Evolutionary conservation across 495 filamentous ascomycete species (phyloP).

Genomic region (Bryoglossum gracile): DNA sequence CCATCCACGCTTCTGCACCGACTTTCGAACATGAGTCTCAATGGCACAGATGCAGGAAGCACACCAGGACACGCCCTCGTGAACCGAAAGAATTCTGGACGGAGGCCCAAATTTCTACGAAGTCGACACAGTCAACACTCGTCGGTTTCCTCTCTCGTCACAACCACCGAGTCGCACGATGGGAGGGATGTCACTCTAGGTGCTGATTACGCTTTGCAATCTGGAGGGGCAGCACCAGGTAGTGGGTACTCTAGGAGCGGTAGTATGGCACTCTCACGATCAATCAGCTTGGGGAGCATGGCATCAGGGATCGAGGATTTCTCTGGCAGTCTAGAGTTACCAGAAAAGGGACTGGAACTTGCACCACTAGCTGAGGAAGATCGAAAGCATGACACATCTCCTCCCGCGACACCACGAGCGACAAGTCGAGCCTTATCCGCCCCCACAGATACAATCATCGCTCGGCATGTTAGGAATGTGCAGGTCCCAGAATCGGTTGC

Average conservation of each 20-base stretch:
- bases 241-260: constrained; percentile 44
- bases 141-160: constrained; percentile 66
- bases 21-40: constrained; percentile 27
- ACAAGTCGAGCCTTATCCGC: constrained; percentile 39
- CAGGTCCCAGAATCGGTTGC: constrained; percentile 85
- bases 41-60: constrained; percentile 22
- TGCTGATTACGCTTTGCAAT: constrained; percentile 81
- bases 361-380: constrained; percentile 56
- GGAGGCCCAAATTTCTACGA: constrained; percentile 63
- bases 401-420: constrained; percentile 42
- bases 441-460: constrained; percentile 82
- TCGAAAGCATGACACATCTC: constrained; percentile 23
- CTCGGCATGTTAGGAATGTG: constrained; percentile 79
- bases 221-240: constrained; percentile 65
- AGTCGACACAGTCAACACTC: constrained; percentile 72
- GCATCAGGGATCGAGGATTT: constrained; percentile 82
- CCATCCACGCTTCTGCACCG: constrained; percentile 31
- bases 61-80: constrained; percentile 27
- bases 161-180: constrained; percentile 45
- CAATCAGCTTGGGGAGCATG: constrained; percentile 88
- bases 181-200: constrained; percentile 66
- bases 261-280: constrained; percentile 58
- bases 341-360: constrained; percentile 36
- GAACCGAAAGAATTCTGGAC: constrained; percentile 27
- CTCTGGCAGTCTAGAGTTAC: constrained; percentile 26